A percentile compares a stretch with the other conserved stretches of the same genome.
phyloP scores from a whole-genome alignment of 495 filamentous ascomycete species.

The Trichoderma asperelloides region DNA sequence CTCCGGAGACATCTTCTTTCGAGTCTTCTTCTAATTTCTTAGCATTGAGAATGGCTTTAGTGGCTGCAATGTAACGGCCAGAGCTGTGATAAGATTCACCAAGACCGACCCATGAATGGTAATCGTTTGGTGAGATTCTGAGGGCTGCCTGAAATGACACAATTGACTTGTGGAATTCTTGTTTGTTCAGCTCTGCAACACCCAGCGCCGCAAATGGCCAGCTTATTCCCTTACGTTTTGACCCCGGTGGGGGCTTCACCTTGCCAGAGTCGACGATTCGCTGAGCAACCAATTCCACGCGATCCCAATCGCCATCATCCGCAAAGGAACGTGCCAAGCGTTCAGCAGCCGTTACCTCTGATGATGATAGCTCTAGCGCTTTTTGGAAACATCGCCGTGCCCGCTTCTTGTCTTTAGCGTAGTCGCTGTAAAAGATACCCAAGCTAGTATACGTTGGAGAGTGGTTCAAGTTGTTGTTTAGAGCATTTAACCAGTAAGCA shows the following conservation, averaged over 20 bases:
- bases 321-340: slow-evolving; percentile 78
- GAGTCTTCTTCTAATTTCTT: slow-evolving; percentile 54
- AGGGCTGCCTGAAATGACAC: slow-evolving; percentile 89
- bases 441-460: slow-evolving; percentile 90
- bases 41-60: slow-evolving; percentile 81
- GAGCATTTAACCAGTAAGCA: slow-evolving; percentile 67
- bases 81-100: slow-evolving; percentile 95
- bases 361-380: slow-evolving; percentile 84
- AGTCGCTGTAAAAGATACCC: slow-evolving; percentile 92
- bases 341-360: slow-evolving; percentile 82
- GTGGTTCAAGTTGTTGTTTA: slow-evolving; percentile 81
- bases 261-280: slow-evolving; percentile 89
- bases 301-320: slow-evolving; percentile 86
- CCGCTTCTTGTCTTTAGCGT: slow-evolving; percentile 73
- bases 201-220: slow-evolving; percentile 96
- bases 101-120: slow-evolving; percentile 91
- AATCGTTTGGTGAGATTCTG: slow-evolving; percentile 71
- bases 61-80: slow-evolving; percentile 81
- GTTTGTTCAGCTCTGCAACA: slow-evolving; percentile 91
- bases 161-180: slow-evolving; percentile 79
- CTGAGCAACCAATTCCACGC: slow-evolving; percentile 86
- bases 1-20: slow-evolving; percentile 32
- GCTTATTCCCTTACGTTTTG: slow-evolving; percentile 80
- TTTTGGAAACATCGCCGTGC: slow-evolving; percentile 91
- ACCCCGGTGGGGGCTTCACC: slow-evolving; percentile 78